These are phyloP conservation scores for Pyronema domesticum DNA, from an alignment of 495 filamentous ascomycete species.

Conservation along the genomic window DNA sequence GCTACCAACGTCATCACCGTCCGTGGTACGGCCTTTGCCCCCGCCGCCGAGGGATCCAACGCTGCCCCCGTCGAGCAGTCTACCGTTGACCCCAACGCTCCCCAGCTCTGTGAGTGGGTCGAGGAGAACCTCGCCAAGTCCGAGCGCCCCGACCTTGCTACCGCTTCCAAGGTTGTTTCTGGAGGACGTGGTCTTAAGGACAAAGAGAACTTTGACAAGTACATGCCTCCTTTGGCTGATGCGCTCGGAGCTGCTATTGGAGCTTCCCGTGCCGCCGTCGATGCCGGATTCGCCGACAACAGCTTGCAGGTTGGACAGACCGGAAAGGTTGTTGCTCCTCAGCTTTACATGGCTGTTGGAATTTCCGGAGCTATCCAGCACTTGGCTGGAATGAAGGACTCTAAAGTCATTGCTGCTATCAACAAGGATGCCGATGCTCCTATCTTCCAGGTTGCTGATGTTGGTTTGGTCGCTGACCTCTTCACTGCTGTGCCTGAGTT, in stretches of 20 bases:
- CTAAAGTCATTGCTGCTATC: conserved; percentile 96
- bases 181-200: conserved; percentile 90
- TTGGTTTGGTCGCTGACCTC: conserved; percentile 84
- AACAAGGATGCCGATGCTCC: conserved; percentile 96
- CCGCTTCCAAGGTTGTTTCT: conserved; percentile 74
- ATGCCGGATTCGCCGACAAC: conserved; percentile 98
- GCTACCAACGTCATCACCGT: conserved; percentile 77
- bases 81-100: conserved; percentile 48
- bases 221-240: conserved; percentile 85
- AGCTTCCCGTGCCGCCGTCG: conserved; percentile 84
- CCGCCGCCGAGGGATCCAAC: conserved; percentile 34
- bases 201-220: conserved; percentile 83
- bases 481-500: conserved; percentile 86
- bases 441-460: conserved; percentile 95
- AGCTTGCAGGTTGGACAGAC: conserved; percentile 96
- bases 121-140: conserved; percentile 84
- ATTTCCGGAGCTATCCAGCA: conserved; percentile 97
- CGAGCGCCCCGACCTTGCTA: conserved; percentile 86
- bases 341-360: conserved; percentile 86
- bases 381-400: conserved; percentile 98
- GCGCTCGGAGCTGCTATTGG: conserved; percentile 83
- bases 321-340: conserved; percentile 91
- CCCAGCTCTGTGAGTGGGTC: conserved; percentile 65
- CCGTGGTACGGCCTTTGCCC: conserved; percentile 74
- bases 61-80: conserved; percentile 45